Conservation (phyloP, 2,329 filamentous ascomycete species). For the Lizonia empirigonia region DNA sequence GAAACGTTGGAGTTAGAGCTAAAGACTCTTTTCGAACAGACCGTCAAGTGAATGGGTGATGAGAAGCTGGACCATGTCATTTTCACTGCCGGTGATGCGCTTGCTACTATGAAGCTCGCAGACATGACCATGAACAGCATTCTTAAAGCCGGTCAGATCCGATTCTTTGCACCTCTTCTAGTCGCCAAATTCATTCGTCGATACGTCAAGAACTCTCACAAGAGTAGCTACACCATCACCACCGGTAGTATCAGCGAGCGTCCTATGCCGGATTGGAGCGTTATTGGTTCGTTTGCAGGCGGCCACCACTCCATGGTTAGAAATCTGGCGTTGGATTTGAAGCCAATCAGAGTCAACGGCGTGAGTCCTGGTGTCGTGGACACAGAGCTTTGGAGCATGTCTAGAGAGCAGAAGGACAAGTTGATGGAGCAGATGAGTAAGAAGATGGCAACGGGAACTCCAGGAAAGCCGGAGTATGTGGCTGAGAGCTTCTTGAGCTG, state of each 20-base stretch:
- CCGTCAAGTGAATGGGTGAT: conserved; percentile 36
- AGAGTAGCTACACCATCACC: conserved; percentile 62
- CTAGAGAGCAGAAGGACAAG: conserved; percentile 33
- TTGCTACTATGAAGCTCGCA: conserved; percentile 50
- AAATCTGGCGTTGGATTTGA: conserved; percentile 66
- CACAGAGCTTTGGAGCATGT: conserved; percentile 51
- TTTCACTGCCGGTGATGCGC: conserved; percentile 60
- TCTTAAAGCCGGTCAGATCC: conserved; percentile 54
- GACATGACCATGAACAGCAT: conserved; percentile 52
- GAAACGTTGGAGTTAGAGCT: conserved; percentile 57
- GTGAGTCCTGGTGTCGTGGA: conserved; percentile 62
- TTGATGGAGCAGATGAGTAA: conserved; percentile 28
- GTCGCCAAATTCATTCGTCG: conserved; percentile 57
- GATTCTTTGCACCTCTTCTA: conserved; percentile 59
- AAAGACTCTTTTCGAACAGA: conserved; percentile 51
- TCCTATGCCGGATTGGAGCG: conserved; percentile 59
- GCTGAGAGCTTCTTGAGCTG: conserved; percentile 56
- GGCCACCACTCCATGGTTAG: conserved; percentile 61
- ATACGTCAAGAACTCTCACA: conserved; percentile 52
- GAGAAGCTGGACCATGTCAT: conserved; percentile 61
- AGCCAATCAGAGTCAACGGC: conserved; percentile 67
- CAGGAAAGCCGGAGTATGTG: conserved; percentile 40
- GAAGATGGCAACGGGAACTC: conserved; percentile 35
- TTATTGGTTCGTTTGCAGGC: conserved; percentile 56
- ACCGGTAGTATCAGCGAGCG: conserved; percentile 59